Evolutionary conservation across 495 filamentous ascomycete species (phyloP), one percentile per base, ranked within the genome.

Genomic region (Entonaema liquescens): DNA sequence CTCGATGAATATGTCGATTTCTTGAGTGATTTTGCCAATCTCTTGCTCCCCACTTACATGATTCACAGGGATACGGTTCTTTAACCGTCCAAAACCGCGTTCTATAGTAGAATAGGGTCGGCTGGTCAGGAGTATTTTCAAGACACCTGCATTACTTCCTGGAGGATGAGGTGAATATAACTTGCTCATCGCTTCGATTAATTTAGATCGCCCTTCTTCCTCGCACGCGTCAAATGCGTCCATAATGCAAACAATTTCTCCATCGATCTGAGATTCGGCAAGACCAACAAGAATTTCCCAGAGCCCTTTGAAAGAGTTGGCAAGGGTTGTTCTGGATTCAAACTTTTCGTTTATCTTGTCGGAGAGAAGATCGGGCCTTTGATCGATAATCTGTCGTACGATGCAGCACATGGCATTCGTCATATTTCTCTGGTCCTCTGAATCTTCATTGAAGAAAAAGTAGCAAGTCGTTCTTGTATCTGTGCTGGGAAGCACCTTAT

Each of bases 381-480:
- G 36, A n/a, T 40, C 36, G 36, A 40, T 40, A n/a, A 40, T 40
- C 36, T 40, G 36, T 40, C 36, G 36, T 40, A 40, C 5, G 15
- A 40, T 40, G 15, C 36, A 40, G 13, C 36, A n/a, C 15, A 40
- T 40, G 3, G 36, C 36, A n/a, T n/a, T n/a, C 36, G 36, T 40
- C 13, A 40, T 40, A 40, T 40, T 40, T 4, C 36, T 40, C n/a
- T 40, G 36, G 36, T 40, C 36, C n/a, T 40, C 13, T 40, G n/a
- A 40, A 40, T 15, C 13, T 36, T 87, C 85, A 58, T 88, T 88
- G 76, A 89, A 88, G 71, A 89, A 88, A 76, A 88, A 89, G 70
- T 85, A 87, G 59, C 84, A 86, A 5, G 67, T 76, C 0, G 76
- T 78, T 40, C 67, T 56, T 3, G 53, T 40, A 28, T 59, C 38